phyloP scores from a whole-genome alignment of 495 filamentous ascomycete species.

The Aspergillus hancockii region DNA sequence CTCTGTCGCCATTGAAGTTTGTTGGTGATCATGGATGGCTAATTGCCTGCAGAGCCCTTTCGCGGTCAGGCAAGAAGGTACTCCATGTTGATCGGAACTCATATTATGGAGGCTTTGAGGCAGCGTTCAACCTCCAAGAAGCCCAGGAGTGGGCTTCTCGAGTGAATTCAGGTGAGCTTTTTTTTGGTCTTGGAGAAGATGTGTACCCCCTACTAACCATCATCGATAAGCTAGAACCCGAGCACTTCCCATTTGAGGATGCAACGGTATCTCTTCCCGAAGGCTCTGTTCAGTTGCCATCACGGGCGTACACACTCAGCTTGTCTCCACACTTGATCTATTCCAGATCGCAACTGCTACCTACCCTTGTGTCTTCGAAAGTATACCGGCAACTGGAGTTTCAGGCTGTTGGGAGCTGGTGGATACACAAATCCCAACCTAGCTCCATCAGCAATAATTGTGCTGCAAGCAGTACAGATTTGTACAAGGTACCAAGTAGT shows the following conservation, averaged over 20 bases:
- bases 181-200: background rate
- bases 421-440: slow-evolving; percentile 54
- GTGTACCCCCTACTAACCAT: slow-evolving; percentile 25
- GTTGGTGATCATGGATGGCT: slow-evolving; percentile 56
- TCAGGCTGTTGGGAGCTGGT: slow-evolving; percentile 92
- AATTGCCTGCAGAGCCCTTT: slow-evolving; percentile 73
- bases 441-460: background rate
- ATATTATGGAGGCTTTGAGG: slow-evolving; percentile 85
- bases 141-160: slow-evolving; percentile 68
- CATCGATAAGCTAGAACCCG: slow-evolving; percentile 33
- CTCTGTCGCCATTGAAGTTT: slow-evolving; percentile 12
- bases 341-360: slow-evolving; percentile 72
- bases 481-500: slow-evolving; percentile 74
- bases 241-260: slow-evolving; percentile 39
- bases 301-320: slow-evolving; percentile 79
- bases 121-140: slow-evolving; percentile 85
- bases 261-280: slow-evolving; percentile 32
- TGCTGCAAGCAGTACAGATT: slow-evolving; percentile 1
- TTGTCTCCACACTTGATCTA: slow-evolving; percentile 88
- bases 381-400: slow-evolving; percentile 90
- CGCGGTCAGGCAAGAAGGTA: slow-evolving; percentile 86
- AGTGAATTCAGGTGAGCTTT: slow-evolving; percentile 51
- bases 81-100: slow-evolving; percentile 85
- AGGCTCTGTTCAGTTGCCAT: slow-evolving; percentile 53
- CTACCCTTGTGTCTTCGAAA: slow-evolving; percentile 79